A percentile compares a stretch with the other conserved stretches of the same genome.
phyloP scores from a whole-genome alignment of 2,329 filamentous ascomycete species.

The Pseudogymnoascus sp. region DNA sequence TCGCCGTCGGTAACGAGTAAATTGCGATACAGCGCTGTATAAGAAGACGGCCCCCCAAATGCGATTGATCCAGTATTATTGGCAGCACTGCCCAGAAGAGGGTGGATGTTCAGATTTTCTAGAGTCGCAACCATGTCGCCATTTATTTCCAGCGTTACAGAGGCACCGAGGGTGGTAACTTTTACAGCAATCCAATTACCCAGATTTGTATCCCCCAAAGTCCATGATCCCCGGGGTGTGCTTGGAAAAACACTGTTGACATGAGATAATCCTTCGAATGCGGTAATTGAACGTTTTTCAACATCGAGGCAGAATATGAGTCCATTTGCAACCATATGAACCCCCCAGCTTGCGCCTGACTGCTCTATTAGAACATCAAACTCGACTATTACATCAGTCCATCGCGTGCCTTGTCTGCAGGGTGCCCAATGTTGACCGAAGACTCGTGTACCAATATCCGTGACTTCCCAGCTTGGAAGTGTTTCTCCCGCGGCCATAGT shows the following conservation, averaged over 20 bases:
- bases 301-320: constrained; percentile 18
- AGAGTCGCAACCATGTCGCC: constrained; percentile 11
- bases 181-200: constrained; percentile 14
- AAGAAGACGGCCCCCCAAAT: constrained; percentile 18
- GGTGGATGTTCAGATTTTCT: constrained; percentile 13
- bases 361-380: constrained; percentile 19
- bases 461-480: constrained; percentile 19
- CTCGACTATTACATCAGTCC: constrained; percentile 15
- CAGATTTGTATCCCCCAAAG: constrained; percentile 10
- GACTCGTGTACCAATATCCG: constrained; percentile 16
- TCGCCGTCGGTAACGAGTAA: constrained; percentile 13
- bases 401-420: constrained; percentile 19
- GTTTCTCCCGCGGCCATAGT: constrained; percentile 19
- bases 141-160: constrained; percentile 12
- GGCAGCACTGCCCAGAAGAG: constrained; percentile 17
- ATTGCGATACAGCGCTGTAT: constrained; percentile 13
- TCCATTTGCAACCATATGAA: constrained; percentile 22
- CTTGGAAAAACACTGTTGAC: constrained; percentile 18
- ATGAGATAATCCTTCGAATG: constrained; percentile 18
- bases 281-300: constrained; percentile 13
- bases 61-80: constrained; percentile 20
- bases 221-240: constrained; percentile 14
- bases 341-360: constrained; percentile 19
- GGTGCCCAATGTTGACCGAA: constrained; percentile 21
- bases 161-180: constrained; percentile 10